Conservation (phyloP, 163 green algal species). For the Scenedesmus sp. region DNA sequence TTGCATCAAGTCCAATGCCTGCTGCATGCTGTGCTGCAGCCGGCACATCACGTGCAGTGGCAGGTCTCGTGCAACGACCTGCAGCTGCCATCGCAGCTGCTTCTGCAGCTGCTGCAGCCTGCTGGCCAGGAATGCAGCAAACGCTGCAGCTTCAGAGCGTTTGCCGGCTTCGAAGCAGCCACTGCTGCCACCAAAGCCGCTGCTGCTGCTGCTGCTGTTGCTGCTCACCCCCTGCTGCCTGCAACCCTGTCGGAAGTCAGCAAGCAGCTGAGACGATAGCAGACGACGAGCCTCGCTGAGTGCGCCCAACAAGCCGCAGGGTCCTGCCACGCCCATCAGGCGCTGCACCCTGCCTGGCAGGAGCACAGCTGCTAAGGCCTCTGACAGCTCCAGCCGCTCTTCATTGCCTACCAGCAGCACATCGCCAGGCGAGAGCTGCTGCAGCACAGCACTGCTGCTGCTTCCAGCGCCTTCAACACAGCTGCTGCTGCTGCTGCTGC, state of each 20-base stretch:
- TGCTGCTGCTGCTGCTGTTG: background rate
- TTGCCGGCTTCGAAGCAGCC: background rate
- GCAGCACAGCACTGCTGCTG: background rate
- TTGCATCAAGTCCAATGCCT: background rate
- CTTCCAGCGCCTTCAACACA: background rate
- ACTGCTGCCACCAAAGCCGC: background rate
- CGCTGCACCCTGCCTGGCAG: background rate
- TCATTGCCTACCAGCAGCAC: conserved; percentile 6
- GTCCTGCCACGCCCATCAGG: background rate
- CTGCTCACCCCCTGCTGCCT: background rate
- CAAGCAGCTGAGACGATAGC: background rate
- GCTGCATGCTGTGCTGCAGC: background rate
- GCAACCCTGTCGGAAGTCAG: background rate
- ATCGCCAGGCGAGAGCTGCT: background rate
- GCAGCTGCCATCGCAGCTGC: background rate
- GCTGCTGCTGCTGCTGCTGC: background rate
- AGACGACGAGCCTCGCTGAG: background rate
- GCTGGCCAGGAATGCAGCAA: background rate
- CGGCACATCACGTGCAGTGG: background rate
- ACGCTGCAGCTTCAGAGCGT: background rate
- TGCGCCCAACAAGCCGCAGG: background rate
- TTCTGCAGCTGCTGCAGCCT: background rate
- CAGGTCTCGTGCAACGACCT: background rate
- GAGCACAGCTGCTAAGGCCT: background rate
- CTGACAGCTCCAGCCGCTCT: background rate